Evolutionary conservation across 2,329 filamentous ascomycete species (phyloP), one percentile per base, ranked within the genome.

Genomic region (Clarireedia monteithiana): DNA sequence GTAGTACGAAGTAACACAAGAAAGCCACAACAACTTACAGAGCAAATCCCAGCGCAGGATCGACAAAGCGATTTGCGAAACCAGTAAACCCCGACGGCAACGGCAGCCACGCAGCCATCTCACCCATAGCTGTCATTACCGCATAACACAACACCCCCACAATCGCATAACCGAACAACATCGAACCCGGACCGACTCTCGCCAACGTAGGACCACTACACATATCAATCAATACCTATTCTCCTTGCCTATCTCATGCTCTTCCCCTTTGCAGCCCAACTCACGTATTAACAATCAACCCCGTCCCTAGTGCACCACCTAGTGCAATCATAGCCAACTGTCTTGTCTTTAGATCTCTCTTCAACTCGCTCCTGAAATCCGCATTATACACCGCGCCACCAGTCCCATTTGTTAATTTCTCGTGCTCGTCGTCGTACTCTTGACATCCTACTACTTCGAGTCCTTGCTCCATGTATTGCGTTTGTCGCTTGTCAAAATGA

Each of bases 91-190:
- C 88, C 67, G 85, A 83, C 56, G 82, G 81, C 65, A 91, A 77
- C 50, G 89, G 89, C 36, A 94, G 71, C 86, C 86, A 94, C 50
- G 89, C 81, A 6, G 88, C 87, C 87, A 94, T 94, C 71, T 63
- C 44, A 38, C 50, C 51, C 4, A 94, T 79, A 55, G 82, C 85
- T 57, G 84, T 84, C 87, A 92, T 91, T 64, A 94, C 88, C 48
- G 89, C 73, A 71, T 85, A 94, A 62, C 92, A 88, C 58, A 94
- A 71, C 50, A 85, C 74, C 62, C 86, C 86, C 63, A 89, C 79
- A 58, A 86, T 70, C 26, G 80, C 76, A 72, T 89, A 89, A 6
- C 84, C 83, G 69, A 90, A 86, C 62, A 89, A 78, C 66, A 90
- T 81, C 7, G 84, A 81, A n/a, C 75, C 85, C 52, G 86, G 86